Base-by-base conservation (phyloP, 202 grass and related monocot genomes). In the Setaria italica region DNA sequence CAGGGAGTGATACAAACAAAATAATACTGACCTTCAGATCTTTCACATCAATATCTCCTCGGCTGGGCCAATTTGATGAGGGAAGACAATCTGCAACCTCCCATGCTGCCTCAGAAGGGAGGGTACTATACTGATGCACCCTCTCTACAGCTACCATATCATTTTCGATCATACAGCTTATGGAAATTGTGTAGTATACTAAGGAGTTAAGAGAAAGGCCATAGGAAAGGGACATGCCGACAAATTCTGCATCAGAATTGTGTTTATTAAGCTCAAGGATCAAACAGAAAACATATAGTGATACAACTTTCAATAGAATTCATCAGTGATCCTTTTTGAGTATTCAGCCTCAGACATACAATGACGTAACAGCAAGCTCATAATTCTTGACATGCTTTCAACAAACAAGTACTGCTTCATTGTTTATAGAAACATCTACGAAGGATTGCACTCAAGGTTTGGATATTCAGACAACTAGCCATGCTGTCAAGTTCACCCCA, bases 211-310 rank as follows among this genome's bases (percentile, higher is more conserved):
- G 80, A 58, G 79, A 83, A 17, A 92, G 81, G 19, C 87, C 90
- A 70, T 92, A 89, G 12, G 84, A 89, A 68, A 92, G 87, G 48
- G 90, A 86, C 82, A 92, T 83, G 74, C 90, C 90, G 0, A 87
- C 91, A 56, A 92, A 83, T 57, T 83, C 88, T 90, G 67, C 80
- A 90, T 62, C 14, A 67, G 21, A 73, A 21, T 55, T 30, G 41
- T 45, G 3, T 42, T 29, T 33, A 30, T 86, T 17, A 51, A 73
- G 37, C 10, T 86, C 15, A 65, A 33, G 10, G 48, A 80, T 62
- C 37, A 53, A 79, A 71, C 1, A 50, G 8, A 37, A 57, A 77
- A 60, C 37, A 57, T 47, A 21, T 35, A 48, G 29, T 34, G 35
- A 73, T 69, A 66, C 6, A 41, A 63, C 16, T 74, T 82, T 57